A percentile compares a stretch with the other conserved stretches of the same genome.
Evolutionary conservation across 306 rosid genomes (phyloP).

Genomic region (Sophora flavescens): DNA sequence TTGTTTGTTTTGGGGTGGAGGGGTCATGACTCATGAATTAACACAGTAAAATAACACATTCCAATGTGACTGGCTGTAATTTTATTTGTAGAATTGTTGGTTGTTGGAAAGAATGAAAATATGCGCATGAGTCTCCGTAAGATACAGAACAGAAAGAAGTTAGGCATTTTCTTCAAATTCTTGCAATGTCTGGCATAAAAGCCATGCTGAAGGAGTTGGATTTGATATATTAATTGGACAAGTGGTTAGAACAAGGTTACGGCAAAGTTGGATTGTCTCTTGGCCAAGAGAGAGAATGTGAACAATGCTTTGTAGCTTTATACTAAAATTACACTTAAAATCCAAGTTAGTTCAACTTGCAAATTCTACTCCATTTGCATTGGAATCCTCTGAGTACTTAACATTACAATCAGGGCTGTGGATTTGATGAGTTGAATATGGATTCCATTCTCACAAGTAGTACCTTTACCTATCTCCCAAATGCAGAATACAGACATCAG

Average conservation of each 20-base stretch:
- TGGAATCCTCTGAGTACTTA: background rate
- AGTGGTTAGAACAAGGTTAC: background rate
- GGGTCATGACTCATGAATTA: too few species aligned
- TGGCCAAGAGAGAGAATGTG: background rate
- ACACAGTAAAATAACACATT: too few species aligned
- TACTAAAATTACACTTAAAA: background rate
- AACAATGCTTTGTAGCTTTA: conserved; percentile 9
- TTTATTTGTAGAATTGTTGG: background rate
- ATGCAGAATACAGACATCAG: background rate
- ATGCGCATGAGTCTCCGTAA: conserved; percentile 11
- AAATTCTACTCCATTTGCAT: background rate
- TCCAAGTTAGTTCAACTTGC: background rate
- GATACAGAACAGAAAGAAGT: conserved; percentile 5
- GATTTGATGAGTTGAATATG: conserved; percentile 1
- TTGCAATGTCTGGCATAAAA: background rate
- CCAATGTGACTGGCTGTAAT: background rate
- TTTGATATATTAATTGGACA: background rate
- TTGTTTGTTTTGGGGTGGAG: too few species aligned
- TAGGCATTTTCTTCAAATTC: background rate
- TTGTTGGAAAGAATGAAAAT: conserved; percentile 3
- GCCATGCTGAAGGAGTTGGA: background rate
- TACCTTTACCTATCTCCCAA: background rate
- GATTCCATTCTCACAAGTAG: background rate
- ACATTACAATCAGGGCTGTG: background rate
- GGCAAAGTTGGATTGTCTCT: conserved; percentile 6